Conservation (phyloP, 805 yeast genomes). For the Yarrowia sp. region DNA sequence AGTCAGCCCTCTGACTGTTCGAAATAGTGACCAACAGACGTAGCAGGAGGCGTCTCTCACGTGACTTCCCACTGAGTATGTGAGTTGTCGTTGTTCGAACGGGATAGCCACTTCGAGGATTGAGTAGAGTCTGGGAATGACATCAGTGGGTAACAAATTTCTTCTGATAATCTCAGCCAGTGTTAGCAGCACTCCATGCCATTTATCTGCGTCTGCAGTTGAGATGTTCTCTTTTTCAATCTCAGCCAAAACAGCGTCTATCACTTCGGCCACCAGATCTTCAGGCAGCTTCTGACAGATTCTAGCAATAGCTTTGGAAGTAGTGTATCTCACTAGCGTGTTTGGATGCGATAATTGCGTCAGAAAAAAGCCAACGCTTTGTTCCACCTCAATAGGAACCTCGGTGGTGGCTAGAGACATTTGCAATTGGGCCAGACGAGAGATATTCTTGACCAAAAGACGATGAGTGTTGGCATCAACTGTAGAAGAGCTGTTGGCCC, state of each 20-base stretch:
- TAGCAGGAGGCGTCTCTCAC: constrained; percentile 87
- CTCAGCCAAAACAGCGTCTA: constrained; percentile 48
- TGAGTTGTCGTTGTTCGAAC: constrained; percentile 63
- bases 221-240: constrained; percentile 42
- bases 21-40: constrained; percentile 77
- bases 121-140: constrained; percentile 39
- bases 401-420: constrained; percentile 8
- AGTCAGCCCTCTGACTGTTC: constrained; percentile 50
- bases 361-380: constrained; percentile 17
- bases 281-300: constrained; percentile 50
- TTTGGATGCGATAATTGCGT: constrained; percentile 1
- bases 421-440: constrained; percentile 10
- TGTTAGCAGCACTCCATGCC: constrained; percentile 66
- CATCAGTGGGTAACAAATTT: constrained; percentile 42
- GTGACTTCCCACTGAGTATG: constrained; percentile 65
- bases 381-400: constrained; percentile 28
- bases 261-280: constrained; percentile 48
- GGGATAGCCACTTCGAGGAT: constrained; percentile 59
- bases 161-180: constrained; percentile 58
- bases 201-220: constrained; percentile 47
- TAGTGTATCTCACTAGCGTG: constrained; percentile 60
- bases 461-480: constrained; percentile 22
- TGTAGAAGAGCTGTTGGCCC: not conserved
- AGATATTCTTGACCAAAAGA: constrained; percentile 18
- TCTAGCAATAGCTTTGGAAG: constrained; percentile 70